Conservation (phyloP, 2,329 filamentous ascomycete genomes). For the Ramichloridium luteum region DNA sequence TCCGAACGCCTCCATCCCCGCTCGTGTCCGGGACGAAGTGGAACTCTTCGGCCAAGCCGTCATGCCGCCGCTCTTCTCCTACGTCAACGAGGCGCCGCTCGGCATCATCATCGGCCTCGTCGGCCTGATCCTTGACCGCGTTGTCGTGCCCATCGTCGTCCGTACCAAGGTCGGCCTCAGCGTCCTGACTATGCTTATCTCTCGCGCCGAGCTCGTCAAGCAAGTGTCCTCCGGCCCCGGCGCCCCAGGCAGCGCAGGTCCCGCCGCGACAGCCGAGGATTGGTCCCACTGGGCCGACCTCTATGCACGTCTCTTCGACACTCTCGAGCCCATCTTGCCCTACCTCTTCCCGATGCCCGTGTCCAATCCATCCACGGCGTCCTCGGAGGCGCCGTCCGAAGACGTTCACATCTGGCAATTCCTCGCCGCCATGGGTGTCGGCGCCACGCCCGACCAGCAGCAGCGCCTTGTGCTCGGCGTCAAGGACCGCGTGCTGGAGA, state of each 20-base stretch:
- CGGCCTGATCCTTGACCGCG: slow-evolving; percentile 66
- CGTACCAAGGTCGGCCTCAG: slow-evolving; percentile 79
- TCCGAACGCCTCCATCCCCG: slow-evolving; percentile 56
- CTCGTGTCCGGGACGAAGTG: slow-evolving; percentile 75
- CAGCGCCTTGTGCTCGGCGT: slow-evolving; percentile 88
- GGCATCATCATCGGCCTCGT: slow-evolving; percentile 85
- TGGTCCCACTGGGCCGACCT: slow-evolving; percentile 73
- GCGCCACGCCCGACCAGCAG: slow-evolving; percentile 86
- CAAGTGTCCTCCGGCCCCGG: slow-evolving; percentile 58
- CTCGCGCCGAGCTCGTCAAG: slow-evolving; percentile 85
- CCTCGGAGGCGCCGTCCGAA: slow-evolving; percentile 55
- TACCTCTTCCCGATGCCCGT: slow-evolving; percentile 86
- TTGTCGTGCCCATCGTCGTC: slow-evolving; percentile 73
- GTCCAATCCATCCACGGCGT: too few relatives aligned
- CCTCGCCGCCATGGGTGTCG: slow-evolving; percentile 85
- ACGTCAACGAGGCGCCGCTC: slow-evolving; percentile 80
- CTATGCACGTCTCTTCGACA: slow-evolving; percentile 80
- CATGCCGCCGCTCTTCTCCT: slow-evolving; percentile 79
- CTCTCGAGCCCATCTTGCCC: slow-evolving; percentile 69
- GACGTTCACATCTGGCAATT: slow-evolving; percentile 99
- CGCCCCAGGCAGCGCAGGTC: slow-evolving; percentile 35
- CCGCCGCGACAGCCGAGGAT: slow-evolving; percentile 34
- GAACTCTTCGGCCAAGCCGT: slow-evolving; percentile 81
- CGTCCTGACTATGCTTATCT: slow-evolving; percentile 87
- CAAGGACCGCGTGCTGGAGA: slow-evolving; percentile 96